Evolutionary conservation across 2,329 filamentous ascomycete species (phyloP), one percentile per base, ranked within the genome.

Genomic region (Ascochyta viciae-villosae): DNA sequence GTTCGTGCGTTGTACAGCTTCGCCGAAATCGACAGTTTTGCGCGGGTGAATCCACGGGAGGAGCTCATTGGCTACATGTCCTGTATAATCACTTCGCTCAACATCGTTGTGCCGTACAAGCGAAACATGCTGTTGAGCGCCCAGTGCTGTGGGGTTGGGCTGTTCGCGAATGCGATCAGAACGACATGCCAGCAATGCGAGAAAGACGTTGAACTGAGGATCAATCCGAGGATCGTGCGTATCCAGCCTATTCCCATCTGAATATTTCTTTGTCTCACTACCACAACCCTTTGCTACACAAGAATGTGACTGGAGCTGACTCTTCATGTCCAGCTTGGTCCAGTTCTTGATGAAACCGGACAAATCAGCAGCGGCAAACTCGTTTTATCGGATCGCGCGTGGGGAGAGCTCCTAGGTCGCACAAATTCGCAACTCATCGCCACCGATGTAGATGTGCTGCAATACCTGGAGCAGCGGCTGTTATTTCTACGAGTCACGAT

Each of bases 321-420:
- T 50, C 16, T 42, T 44, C 15, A 39, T 31, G 45, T 22, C 10
- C 42, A 77, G 76, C 64, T 82, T 26, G 78, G 78, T 5, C 71
- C 74, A 34, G 55, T 82, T 6, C 63, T 81, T 44, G 80, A 88
- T 56, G 86, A 88, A 68, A 87, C 84, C 0, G 85, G 82, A 5
- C 77, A 76, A 31, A 77, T 87, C 8, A 66, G 71, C 1, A 67
- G 77, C 2, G 81, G 81, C 0, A 86, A 85, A 68, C 72, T 87
- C 2, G 71, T 86, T 16, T 81, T 86, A 74, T 81, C 78, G 5
- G 73, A 80, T 15, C 53, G 73, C 2, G 85, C 85, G 0, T 88
- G 85, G 85, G 66, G 64, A 31, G 73, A 83, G 23, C 65, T 85
- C 2, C 72, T 84, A 6, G 81, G 82, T 3, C 68, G 81, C 29